These are phyloP conservation scores for Plasmopara viticola DNA, from an alignment of 352 stramenopile species.

Conservation along the genomic window DNA sequence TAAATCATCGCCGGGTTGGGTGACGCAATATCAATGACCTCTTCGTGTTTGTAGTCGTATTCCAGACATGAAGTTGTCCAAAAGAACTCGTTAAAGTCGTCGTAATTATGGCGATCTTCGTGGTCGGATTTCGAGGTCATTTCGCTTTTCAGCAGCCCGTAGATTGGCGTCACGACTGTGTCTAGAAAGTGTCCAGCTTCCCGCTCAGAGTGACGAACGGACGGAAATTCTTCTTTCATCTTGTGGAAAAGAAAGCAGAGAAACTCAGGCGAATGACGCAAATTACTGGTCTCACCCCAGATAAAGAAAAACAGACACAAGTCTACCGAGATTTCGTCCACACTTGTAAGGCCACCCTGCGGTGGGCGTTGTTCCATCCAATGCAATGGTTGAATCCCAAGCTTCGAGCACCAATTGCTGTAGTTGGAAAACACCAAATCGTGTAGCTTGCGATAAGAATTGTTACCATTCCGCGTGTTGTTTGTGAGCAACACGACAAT, in stretches of 20 bases:
- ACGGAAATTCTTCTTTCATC: slow-evolving; percentile 82
- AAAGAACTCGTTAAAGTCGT: slow-evolving; percentile 99
- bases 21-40: slow-evolving; percentile 67
- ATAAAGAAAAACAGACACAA: slow-evolving; percentile 97
- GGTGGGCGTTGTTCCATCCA: slow-evolving; percentile 59
- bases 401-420: slow-evolving; percentile 82
- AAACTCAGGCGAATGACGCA: slow-evolving; percentile 97
- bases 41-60: slow-evolving; percentile 90
- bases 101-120: slow-evolving; percentile 95
- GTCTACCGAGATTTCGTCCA: slow-evolving; percentile 84
- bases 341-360: slow-evolving; percentile 79
- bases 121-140: slow-evolving; percentile 92
- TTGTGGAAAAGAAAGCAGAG: slow-evolving; percentile 98
- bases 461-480: slow-evolving; percentile 64
- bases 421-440: slow-evolving; percentile 85
- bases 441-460: slow-evolving; percentile 81
- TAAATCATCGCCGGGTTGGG: slow-evolving; percentile 50
- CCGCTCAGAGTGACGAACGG: slow-evolving; percentile 55
- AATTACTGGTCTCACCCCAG: slow-evolving; percentile 97
- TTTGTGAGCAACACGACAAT: slow-evolving; percentile 95
- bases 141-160: slow-evolving; percentile 72
- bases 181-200: slow-evolving; percentile 97
- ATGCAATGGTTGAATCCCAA: slow-evolving; percentile 62
- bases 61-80: slow-evolving; percentile 94
- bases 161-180: slow-evolving; percentile 96